These are phyloP conservation scores for Neoboletus subvelutipes DNA, from an alignment of 768 basidiomycete genomes.

Conservation along the genomic window DNA sequence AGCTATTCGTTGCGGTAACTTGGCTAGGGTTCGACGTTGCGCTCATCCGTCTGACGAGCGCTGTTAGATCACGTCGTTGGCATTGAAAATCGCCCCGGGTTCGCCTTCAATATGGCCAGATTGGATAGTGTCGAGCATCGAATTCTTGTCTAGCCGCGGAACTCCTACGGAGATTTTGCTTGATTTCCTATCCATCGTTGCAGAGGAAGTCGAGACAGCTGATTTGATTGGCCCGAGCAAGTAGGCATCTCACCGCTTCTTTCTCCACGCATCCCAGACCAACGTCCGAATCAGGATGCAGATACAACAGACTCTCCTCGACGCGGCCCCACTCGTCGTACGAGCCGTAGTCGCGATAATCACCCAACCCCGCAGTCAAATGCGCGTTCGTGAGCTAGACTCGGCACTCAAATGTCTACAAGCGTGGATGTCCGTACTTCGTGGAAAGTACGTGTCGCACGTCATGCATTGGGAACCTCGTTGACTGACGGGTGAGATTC, in stretches of 20 bases:
- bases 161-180: constrained; percentile 60
- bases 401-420: constrained; percentile 79
- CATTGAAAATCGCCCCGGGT: constrained; percentile 65
- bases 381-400: constrained; percentile 46
- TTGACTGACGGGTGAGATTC: constrained; percentile 1
- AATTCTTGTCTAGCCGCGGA: constrained; percentile 58
- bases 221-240: constrained; percentile 73
- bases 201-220: constrained; percentile 76
- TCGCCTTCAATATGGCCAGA: constrained; percentile 65
- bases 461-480: background rate
- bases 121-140: constrained; percentile 70
- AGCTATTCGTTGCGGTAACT: constrained; percentile 80
- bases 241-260: constrained; percentile 42
- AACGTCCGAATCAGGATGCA: constrained; percentile 44
- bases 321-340: constrained; percentile 69
- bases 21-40: background rate
- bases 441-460: constrained; percentile 53
- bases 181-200: constrained; percentile 79
- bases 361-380: constrained; percentile 35
- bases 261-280: constrained; percentile 2
- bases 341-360: constrained; percentile 65
- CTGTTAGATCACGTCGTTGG: constrained; percentile 62
- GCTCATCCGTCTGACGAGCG: constrained; percentile 6
- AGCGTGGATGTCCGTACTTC: constrained; percentile 76
- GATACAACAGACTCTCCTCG: constrained; percentile 62